Evolutionary conservation across 192 early-diverging fungal species (phyloP), one percentile per base, ranked within the genome.

Genomic region (Linnemannia exigua): DNA sequence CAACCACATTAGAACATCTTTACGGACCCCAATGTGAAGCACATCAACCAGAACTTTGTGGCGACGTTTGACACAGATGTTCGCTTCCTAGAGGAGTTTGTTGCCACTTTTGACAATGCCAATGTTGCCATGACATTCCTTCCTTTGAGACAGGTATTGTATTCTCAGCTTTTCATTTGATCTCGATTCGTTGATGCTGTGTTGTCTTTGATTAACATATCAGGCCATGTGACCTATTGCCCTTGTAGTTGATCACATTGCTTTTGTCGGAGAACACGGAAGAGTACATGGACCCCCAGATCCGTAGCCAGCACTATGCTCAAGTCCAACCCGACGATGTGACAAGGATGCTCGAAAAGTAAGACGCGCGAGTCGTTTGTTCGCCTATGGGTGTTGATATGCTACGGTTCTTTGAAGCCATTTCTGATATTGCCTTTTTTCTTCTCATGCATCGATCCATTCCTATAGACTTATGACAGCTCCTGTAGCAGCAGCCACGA

Each of bases 261-360:
- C 83, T 95, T 1, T 76, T 91, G 38, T 92, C 94, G 8, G 94
- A 96, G n/a, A 93, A 93, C 71, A 91, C 91, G 37, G 96, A 97
- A 70, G 95, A 97, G n/a, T 95, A 92, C 79, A 81, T 95, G 74
- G 90, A 92, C 17, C 91, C 94, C 36, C 87, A 89, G 46, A 79
- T 94, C n/a, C 87, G 93, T 58, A 93, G 89, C 71, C 89, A 89
- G 67, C 88, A 92, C 76, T 97, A 95, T 86, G 72, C 91, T n/a
- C 87, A 90, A 69, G 78, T 97, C 46, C 91, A 93, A 74, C 79
- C 91, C 0, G 79, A 87, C 22, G 93, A 96, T 79, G 89, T 94
- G 38, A 89, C 92, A 14, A 85, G 88, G 33, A 79, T 97, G 52
- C 85, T 97, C 31, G 96, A 97, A 91, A 97, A 97, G 96, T 97